These are phyloP conservation scores for Crithidia mellificae DNA, from an alignment of 208 protist genomes.

Conservation along the genomic window DNA sequence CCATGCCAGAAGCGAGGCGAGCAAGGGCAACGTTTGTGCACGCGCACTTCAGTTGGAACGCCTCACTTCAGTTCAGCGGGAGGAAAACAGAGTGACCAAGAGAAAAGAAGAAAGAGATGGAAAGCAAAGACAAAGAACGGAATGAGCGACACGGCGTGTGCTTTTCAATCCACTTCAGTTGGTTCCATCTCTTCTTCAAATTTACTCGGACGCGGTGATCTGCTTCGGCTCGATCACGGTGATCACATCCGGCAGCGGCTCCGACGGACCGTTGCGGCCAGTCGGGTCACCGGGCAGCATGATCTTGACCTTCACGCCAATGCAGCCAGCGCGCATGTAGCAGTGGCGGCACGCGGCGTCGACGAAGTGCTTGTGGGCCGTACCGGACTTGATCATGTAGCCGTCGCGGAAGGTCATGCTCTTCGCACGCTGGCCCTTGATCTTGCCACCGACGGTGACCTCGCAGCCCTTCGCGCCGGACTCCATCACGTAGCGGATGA, in stretches of 20 bases:
- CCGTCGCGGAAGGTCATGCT: constrained; percentile 99
- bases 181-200: background rate
- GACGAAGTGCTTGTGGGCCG: constrained; percentile 93
- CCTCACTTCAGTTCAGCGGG: constrained; percentile 3
- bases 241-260: constrained; percentile 81
- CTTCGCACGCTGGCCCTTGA: constrained; percentile 99
- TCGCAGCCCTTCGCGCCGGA: constrained; percentile 98
- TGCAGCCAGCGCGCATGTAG: constrained; percentile 97
- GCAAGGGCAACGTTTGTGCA: background rate
- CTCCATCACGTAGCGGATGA: constrained; percentile 99
- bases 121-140: background rate
- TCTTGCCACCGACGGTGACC: constrained; percentile 99
- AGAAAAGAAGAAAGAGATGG: background rate
- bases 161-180: background rate
- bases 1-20: background rate
- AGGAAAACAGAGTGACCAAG: background rate
- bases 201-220: constrained; percentile 38
- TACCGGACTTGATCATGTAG: constrained; percentile 99
- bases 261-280: constrained; percentile 54
- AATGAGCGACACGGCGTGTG: background rate
- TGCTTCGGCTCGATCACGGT: constrained; percentile 77
- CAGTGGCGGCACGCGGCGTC: constrained; percentile 97
- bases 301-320: constrained; percentile 99
- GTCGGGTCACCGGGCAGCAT: constrained; percentile 97
- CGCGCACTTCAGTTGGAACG: constrained; percentile 13